Percentiles rank a stretch among this genome's conserved stretches.
Conservation (phyloP, 2,329 filamentous ascomycete genomes). For the Hypocrella siamensis region DNA sequence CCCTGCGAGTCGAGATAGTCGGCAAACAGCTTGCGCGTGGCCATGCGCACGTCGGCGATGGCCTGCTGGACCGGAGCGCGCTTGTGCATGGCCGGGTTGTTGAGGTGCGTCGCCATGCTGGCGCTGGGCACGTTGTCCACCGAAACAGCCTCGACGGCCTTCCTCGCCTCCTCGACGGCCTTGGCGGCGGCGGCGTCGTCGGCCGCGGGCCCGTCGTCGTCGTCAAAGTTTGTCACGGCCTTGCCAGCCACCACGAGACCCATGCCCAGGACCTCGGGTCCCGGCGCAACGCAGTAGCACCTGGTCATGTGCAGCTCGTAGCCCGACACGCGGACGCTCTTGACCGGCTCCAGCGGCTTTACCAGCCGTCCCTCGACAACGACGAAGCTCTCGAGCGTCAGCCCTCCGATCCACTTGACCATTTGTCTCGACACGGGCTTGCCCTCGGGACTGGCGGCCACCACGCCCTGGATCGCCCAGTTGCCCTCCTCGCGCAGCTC, state of each 20-base stretch:
- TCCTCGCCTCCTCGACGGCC: constrained; percentile 23
- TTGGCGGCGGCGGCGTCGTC: constrained; percentile 16
- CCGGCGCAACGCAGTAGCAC: constrained; percentile 59
- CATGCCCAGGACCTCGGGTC: constrained; percentile 40
- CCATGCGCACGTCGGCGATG: constrained; percentile 40
- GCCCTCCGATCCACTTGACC: constrained; percentile 74
- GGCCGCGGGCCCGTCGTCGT: constrained; percentile 31
- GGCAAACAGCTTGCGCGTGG: constrained; percentile 50
- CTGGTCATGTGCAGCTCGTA: constrained; percentile 82
- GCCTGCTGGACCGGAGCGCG: constrained; percentile 83
- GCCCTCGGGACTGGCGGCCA: constrained; percentile 48
- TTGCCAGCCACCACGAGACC: constrained; percentile 39
- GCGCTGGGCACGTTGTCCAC: constrained; percentile 46
- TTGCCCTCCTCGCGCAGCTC: constrained; percentile 56
- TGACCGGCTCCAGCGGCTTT: constrained; percentile 74
- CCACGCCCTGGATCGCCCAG: constrained; percentile 65
- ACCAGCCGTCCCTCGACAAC: constrained; percentile 67
- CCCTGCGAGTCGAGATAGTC: constrained; percentile 62
- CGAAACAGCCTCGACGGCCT: constrained; percentile 21
- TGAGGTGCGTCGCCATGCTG: constrained; percentile 67
- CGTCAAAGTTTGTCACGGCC: constrained; percentile 41
- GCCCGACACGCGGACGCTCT: constrained; percentile 65
- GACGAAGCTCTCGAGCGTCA: constrained; percentile 71
- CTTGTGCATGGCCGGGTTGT: constrained; percentile 88
- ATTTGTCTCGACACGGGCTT: constrained; percentile 54